phyloP scores from a whole-genome alignment of 441 rosid species.

The Omphalea diandra region DNA sequence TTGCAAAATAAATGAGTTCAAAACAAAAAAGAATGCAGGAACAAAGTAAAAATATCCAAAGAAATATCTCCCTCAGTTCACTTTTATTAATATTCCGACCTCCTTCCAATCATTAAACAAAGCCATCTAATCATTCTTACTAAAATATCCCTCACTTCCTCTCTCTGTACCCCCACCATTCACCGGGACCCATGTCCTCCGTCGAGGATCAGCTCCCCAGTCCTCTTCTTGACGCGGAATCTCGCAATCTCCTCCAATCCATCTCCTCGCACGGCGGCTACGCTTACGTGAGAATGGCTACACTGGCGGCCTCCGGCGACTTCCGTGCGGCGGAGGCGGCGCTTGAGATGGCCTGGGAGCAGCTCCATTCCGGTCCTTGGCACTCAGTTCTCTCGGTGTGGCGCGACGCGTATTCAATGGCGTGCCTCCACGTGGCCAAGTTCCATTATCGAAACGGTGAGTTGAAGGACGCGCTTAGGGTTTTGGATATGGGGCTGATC shows the following conservation, averaged over 20 bases:
- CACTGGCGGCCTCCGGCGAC: constrained; percentile 71
- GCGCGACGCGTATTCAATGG: constrained; percentile 97
- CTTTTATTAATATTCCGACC: constrained; percentile 14
- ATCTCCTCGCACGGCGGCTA: constrained; percentile 81
- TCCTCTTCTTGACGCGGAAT: constrained; percentile 67
- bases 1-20: too few relatives aligned
- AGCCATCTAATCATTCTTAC: constrained; percentile 15
- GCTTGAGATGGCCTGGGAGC: constrained; percentile 99
- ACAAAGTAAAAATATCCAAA: constrained; percentile 5
- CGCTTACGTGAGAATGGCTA: constrained; percentile 72
- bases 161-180: not conserved
- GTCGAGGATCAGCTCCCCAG: constrained; percentile 44
- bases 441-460: constrained; percentile 60
- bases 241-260: constrained; percentile 53
- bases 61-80: constrained; percentile 14
- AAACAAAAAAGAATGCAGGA: not conserved
- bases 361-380: constrained; percentile 98
- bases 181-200: constrained; percentile 20
- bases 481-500: constrained; percentile 85
- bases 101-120: constrained; percentile 30
- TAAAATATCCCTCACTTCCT: constrained; percentile 8
- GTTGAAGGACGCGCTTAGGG: constrained; percentile 67
- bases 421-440: constrained; percentile 74
- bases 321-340: constrained; percentile 89
- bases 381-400: constrained; percentile 88